phyloP scores from a whole-genome alignment of 2,329 filamentous ascomycete species.

The Calonectria honghensis region DNA sequence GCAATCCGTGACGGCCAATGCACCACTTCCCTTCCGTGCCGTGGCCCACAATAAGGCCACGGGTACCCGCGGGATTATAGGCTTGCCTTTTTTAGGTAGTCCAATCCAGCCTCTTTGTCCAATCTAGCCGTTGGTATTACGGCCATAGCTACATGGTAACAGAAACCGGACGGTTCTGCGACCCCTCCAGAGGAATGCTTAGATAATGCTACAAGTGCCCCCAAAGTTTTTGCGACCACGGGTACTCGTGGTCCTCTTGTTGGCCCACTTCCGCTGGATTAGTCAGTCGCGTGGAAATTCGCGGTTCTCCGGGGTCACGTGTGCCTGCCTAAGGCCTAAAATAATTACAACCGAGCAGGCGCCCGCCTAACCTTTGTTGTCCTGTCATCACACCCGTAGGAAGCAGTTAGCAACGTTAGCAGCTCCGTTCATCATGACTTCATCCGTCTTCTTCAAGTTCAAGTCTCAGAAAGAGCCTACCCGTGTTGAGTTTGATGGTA shows the following conservation, averaged over 20 bases:
- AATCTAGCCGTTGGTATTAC: not conserved
- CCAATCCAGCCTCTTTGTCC: slow-evolving; percentile 1
- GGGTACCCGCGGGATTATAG: not conserved
- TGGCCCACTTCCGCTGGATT: not conserved
- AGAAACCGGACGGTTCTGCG: not conserved
- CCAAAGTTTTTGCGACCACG: not conserved
- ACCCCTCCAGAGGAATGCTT: not conserved
- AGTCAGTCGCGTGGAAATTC: slow-evolving; percentile 5
- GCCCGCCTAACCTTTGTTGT: slow-evolving; percentile 43
- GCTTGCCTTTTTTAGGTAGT: not conserved
- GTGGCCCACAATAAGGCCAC: slow-evolving; percentile 1
- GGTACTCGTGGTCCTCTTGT: not conserved
- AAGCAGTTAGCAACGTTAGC: slow-evolving; percentile 48
- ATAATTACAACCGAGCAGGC: slow-evolving; percentile 3
- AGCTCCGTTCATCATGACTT: slow-evolving; percentile 81
- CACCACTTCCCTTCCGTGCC: slow-evolving; percentile 29
- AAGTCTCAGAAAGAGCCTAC: slow-evolving; percentile 98
- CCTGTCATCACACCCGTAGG: slow-evolving; percentile 54
- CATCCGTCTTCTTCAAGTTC: slow-evolving; percentile 99
- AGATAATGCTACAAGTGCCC: not conserved
- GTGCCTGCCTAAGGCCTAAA: slow-evolving; percentile 1
- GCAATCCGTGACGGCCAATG: slow-evolving; percentile 58
- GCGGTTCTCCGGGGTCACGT: not conserved
- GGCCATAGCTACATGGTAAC: not conserved
- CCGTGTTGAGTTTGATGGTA: slow-evolving; percentile 96